A percentile compares a stretch with the other conserved stretches of the same genome.
These are phyloP conservation scores for Diacronema lutheri DNA, from an alignment of 78 protist genomes.

Conservation along the genomic window DNA sequence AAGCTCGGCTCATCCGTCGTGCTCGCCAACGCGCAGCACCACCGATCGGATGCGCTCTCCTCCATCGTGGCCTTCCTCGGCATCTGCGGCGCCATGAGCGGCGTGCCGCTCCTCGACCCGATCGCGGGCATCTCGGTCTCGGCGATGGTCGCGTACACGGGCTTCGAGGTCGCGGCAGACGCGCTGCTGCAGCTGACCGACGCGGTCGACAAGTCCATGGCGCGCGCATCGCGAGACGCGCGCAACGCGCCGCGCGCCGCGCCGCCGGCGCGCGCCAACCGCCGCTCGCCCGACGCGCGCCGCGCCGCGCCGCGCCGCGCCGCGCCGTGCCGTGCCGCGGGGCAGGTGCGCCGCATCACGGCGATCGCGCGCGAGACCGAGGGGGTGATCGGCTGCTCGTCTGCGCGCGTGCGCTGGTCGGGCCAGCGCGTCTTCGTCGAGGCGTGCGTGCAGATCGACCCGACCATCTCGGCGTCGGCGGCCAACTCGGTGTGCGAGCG, in stretches of 20 bases:
- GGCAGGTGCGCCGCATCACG: too few relatives aligned
- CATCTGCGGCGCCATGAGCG: neutral
- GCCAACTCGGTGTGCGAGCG: neutral
- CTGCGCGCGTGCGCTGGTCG: neutral
- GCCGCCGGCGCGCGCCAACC: too few relatives aligned
- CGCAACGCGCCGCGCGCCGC: neutral
- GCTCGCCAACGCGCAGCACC: constrained; percentile 44
- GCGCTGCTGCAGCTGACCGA: constrained; percentile 25
- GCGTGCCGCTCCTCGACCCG: constrained; percentile 7
- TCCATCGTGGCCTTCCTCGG: constrained; percentile 33
- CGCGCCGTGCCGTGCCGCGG: too few relatives aligned
- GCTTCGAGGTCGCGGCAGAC: neutral
- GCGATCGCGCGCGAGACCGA: too few relatives aligned
- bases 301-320: too few relatives aligned
- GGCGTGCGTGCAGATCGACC: neutral
- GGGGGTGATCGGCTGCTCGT: neutral
- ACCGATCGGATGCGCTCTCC: constrained; percentile 33
- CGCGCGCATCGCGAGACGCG: neutral
- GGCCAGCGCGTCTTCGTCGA: neutral
- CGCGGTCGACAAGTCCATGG: neutral
- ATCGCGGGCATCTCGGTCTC: constrained; percentile 8
- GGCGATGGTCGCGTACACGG: neutral
- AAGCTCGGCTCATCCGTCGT: neutral
- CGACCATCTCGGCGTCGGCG: too few relatives aligned
- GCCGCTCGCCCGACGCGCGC: neutral